Evolutionary conservation across 371 early-diverging fungal genomes (phyloP).

Genomic region (Massospora cicadina): DNA sequence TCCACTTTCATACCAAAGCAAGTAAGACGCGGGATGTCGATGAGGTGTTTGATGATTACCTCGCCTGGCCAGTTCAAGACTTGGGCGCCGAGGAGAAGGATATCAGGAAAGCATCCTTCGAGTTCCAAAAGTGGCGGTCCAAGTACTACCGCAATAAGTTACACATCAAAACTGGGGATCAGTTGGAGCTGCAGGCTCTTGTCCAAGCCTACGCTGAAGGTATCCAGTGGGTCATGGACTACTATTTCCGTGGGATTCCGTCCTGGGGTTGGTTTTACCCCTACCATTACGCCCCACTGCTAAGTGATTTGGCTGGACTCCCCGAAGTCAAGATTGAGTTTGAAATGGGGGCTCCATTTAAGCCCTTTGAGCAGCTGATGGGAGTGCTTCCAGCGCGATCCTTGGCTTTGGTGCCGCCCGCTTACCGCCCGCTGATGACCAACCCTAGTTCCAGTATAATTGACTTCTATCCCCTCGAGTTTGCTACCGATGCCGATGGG

Average conservation of each 20-base stretch:
- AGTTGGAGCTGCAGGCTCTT: conserved; percentile 33
- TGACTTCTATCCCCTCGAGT: conserved; percentile 84
- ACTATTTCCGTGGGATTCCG: conserved; percentile 89
- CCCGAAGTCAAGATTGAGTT: conserved; percentile 42
- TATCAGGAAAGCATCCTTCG: background rate
- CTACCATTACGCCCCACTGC: conserved; percentile 96
- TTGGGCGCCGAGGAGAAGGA: background rate
- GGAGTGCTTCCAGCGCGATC: conserved; percentile 88
- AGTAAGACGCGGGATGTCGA: background rate
- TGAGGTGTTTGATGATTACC: background rate
- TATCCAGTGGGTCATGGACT: conserved; percentile 91
- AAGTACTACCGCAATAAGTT: conserved; percentile 24
- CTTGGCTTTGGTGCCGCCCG: conserved; percentile 55
- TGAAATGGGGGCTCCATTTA: conserved; percentile 71
- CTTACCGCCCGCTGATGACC: conserved; percentile 70
- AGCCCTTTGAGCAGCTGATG: conserved; percentile 97
- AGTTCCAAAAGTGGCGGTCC: background rate
- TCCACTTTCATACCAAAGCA: background rate
- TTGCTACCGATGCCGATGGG: conserved; percentile 93
- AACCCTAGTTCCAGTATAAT: conserved; percentile 65
- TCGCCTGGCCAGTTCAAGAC: background rate
- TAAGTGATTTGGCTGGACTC: conserved; percentile 46
- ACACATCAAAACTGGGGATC: conserved; percentile 30
- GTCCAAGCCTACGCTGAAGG: conserved; percentile 75
- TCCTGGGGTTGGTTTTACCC: conserved; percentile 99